Evolutionary conservation across 2,329 filamentous ascomycete species (phyloP), one percentile per base, ranked within the genome.

Genomic region (Westerdykella ornata): DNA sequence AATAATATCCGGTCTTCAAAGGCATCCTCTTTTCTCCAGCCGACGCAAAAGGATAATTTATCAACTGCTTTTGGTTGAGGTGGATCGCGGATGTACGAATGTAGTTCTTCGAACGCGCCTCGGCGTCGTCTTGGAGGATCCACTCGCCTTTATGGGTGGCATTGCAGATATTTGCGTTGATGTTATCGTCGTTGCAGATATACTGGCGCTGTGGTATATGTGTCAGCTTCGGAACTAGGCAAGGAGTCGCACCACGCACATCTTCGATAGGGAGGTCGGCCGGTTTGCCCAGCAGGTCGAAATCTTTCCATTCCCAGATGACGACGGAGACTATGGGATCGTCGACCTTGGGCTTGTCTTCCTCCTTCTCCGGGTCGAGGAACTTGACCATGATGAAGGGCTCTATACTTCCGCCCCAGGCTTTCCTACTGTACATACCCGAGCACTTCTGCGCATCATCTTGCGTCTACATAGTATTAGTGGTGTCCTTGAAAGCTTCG

Each of bases 251-350:
- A 41, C 32, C 20, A 59, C 59, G 19, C 17, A 60, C 57, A 31
- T 63, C 49, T 35, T 56, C 51, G 7, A 51, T 52, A 8, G 56
- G 51, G 46, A 50, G 47, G 30, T 63, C 60, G 8, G 56, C 43
- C 28, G 76, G 75, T 44, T 84, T 75, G 33, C 90, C 89, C 49
- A 98, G 81, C 41, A 90, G 73, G 38, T 79, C 70, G 61, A 85
- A 81, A 61, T 98, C 92, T 52, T 77, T 81, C 87, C 89, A 98
- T 68, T 98, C 90, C 65, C 95, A 98, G 49, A 98, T 83, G 39
- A 95, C 75, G 54, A 96, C 69, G 65, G 88, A 94, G 50, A 88
- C 83, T 33, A 87, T 73, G 4, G 85, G 84, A 62, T 94, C 84
- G 35, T 76, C 71, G 42, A 81, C 73, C 43, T 76, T 70, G 56